These are phyloP conservation scores for Nemania sp. DNA, from an alignment of 2,329 filamentous ascomycete genomes.

Conservation along the genomic window DNA sequence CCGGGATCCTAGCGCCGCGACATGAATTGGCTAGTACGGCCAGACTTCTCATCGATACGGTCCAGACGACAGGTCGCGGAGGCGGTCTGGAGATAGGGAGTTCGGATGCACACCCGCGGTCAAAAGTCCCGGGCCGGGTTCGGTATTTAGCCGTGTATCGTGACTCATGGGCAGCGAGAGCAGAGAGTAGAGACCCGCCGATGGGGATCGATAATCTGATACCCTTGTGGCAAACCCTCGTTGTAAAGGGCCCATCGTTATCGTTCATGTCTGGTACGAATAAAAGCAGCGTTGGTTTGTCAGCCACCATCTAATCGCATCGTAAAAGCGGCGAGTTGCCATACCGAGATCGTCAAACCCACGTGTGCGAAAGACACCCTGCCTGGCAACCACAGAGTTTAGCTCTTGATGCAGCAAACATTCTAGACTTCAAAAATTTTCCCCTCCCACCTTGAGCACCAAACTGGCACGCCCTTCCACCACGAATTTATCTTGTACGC, in stretches of 20 bases:
- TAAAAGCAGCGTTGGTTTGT: not conserved
- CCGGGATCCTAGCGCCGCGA: too few relatives aligned
- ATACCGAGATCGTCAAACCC: not conserved
- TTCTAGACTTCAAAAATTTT: constrained; percentile 19
- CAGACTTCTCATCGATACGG: not conserved
- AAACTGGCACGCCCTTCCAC: not conserved
- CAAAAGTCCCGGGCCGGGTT: too few relatives aligned
- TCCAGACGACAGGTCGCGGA: constrained; percentile 12
- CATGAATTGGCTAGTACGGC: not conserved
- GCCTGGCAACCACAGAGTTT: not conserved
- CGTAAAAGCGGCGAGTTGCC: not conserved
- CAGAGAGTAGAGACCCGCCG: too few relatives aligned
- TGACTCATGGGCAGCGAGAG: too few relatives aligned
- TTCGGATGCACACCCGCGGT: not conserved
- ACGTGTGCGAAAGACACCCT: not conserved
- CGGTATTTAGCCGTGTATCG: too few relatives aligned
- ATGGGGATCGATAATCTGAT: too few relatives aligned
- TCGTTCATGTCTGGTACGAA: too few relatives aligned
- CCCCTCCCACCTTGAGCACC: too few relatives aligned
- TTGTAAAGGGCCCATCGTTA: too few relatives aligned
- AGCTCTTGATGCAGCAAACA: too few relatives aligned
- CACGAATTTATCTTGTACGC: not conserved
- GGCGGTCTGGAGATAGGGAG: constrained; percentile 12
- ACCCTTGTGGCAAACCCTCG: too few relatives aligned
- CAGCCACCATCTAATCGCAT: not conserved